Conservation (phyloP, 2,329 filamentous ascomycete species). For the Monascus ruber region DNA sequence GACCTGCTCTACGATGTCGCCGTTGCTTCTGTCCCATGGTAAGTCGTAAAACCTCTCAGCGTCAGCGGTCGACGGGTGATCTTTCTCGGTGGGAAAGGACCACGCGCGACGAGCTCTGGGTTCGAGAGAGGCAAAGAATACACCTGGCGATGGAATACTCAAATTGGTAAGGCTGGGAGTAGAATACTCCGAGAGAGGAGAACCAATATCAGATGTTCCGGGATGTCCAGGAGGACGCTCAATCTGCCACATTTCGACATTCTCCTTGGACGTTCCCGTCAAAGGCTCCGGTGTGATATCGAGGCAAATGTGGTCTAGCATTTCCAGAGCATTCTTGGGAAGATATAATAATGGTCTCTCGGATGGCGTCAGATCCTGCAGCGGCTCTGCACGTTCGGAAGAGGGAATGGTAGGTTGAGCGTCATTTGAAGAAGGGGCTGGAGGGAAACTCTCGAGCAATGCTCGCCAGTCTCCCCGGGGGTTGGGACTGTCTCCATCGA, state of each 20-base stretch:
- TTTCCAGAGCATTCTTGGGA: constrained; percentile 68
- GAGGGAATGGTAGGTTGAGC: constrained; percentile 10
- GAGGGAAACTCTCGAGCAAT: constrained; percentile 30
- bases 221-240: constrained; percentile 40
- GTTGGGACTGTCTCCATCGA: neutral
- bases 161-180: constrained; percentile 65
- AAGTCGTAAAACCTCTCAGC: constrained; percentile 84
- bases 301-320: constrained; percentile 61
- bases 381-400: constrained; percentile 7
- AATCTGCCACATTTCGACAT: constrained; percentile 53
- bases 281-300: constrained; percentile 32
- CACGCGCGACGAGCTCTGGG: constrained; percentile 69
- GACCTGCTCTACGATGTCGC: constrained; percentile 53
- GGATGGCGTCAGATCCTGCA: constrained; percentile 20
- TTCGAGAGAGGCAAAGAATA: constrained; percentile 80
- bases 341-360: constrained; percentile 51
- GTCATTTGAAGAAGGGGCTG: constrained; percentile 20
- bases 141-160: constrained; percentile 81
- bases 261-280: constrained; percentile 34
- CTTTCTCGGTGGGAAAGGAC: constrained; percentile 50
- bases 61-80: constrained; percentile 71
- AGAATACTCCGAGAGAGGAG: constrained; percentile 46
- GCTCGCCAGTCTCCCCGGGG: constrained; percentile 48
- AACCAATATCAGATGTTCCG: constrained; percentile 32
- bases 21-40: constrained; percentile 53